Evolutionary conservation across 139 green algal genomes (phyloP).

Genomic region (Micractinium sp.): DNA sequence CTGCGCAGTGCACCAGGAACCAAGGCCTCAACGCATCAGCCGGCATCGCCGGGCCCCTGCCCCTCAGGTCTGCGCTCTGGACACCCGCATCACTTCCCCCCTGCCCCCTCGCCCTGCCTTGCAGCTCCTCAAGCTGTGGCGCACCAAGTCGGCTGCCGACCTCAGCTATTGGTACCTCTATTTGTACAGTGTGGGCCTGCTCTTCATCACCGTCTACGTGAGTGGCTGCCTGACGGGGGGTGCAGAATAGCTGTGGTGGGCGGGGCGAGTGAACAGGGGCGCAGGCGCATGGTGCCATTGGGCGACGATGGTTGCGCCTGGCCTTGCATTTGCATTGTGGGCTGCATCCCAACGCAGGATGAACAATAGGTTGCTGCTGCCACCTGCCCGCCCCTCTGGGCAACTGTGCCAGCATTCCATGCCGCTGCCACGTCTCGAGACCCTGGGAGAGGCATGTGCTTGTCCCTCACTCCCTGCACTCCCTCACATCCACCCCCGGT

Average conservation of each 20-base stretch:
- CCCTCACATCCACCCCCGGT: background rate
- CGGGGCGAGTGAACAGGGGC: background rate
- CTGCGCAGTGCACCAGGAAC: background rate
- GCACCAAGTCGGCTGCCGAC: constrained; percentile 21
- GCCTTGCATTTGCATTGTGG: no score
- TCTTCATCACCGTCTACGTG: constrained; percentile 25
- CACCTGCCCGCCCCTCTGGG: no score
- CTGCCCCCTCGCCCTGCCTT: background rate
- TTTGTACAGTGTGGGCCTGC: constrained; percentile 8
- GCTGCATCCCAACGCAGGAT: no score
- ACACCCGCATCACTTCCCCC: no score
- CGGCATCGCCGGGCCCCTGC: no score
- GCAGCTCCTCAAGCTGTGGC: constrained; percentile 20
- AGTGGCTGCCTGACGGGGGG: background rate
- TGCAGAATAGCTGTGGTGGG: background rate
- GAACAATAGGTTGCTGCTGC: background rate
- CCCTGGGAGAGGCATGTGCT: background rate
- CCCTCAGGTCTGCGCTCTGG: no score
- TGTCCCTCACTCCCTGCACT: background rate
- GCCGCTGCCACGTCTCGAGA: background rate
- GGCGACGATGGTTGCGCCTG: background rate
- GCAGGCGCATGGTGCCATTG: background rate
- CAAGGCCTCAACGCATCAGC: background rate
- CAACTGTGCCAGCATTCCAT: background rate
- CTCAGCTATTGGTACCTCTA: constrained; percentile 1